Percentiles rank a stretch among this genome's conserved stretches.
These are phyloP conservation scores for Leccinum boreale DNA, from an alignment of 768 basidiomycete species.

Conservation along the genomic window DNA sequence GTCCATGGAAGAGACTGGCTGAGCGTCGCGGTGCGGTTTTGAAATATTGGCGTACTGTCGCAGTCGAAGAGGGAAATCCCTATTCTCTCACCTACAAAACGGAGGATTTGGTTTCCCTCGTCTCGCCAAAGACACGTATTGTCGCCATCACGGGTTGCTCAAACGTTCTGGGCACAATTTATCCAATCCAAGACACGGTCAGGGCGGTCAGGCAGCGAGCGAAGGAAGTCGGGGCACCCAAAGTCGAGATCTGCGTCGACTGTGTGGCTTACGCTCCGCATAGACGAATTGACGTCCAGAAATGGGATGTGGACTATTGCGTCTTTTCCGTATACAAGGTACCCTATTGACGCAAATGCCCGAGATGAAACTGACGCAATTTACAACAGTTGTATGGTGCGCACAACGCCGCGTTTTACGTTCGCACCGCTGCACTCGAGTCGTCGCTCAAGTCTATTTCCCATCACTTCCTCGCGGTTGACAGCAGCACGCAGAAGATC, in stretches of 20 bases:
- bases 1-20: slow-evolving; percentile 76
- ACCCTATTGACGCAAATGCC: background rate
- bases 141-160: slow-evolving; percentile 74
- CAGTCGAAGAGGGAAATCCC: slow-evolving; percentile 53
- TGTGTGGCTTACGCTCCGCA: slow-evolving; percentile 82
- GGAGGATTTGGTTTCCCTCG: slow-evolving; percentile 57
- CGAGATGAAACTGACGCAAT: background rate
- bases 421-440: slow-evolving; percentile 46
- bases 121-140: slow-evolving; percentile 64
- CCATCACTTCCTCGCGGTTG: slow-evolving; percentile 65
- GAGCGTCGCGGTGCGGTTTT: slow-evolving; percentile 49
- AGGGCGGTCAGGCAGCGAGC: slow-evolving; percentile 50
- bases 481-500: slow-evolving; percentile 53
- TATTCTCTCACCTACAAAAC: slow-evolving; percentile 58
- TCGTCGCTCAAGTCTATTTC: slow-evolving; percentile 54
- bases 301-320: slow-evolving; percentile 75
- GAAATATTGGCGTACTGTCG: slow-evolving; percentile 56
- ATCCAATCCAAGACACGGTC: slow-evolving; percentile 57
- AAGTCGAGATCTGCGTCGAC: slow-evolving; percentile 68
- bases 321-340: slow-evolving; percentile 80
- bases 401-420: slow-evolving; percentile 66
- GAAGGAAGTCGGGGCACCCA: slow-evolving; percentile 47
- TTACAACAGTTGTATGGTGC: slow-evolving; percentile 64
- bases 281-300: slow-evolving; percentile 63
- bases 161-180: slow-evolving; percentile 67